Conservation (phyloP, 2,329 filamentous ascomycete species). For the Arthroderma uncinatum region DNA sequence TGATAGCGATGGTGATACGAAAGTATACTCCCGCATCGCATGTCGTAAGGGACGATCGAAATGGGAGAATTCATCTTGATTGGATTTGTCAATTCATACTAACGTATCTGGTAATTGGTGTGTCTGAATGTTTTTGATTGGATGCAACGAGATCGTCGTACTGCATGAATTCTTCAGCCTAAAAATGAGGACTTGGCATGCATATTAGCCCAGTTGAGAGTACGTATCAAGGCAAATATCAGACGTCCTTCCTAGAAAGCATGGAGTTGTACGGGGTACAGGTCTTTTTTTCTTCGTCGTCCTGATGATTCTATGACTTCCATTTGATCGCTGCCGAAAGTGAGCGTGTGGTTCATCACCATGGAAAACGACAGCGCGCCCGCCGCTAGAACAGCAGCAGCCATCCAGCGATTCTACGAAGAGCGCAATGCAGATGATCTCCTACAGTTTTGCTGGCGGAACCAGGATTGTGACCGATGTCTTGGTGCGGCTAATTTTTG, state of each 20-base stretch:
- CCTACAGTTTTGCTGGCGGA: conserved; percentile 27
- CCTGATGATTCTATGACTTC: neutral
- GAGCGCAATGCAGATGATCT: conserved; percentile 14
- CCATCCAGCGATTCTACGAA: conserved; percentile 15
- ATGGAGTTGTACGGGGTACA: neutral
- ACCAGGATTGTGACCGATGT: conserved; percentile 28
- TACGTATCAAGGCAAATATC: neutral
- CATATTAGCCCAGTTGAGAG: neutral
- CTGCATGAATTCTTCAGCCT: neutral
- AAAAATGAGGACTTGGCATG: neutral
- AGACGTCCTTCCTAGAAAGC: too few species aligned
- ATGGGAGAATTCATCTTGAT: too few species aligned
- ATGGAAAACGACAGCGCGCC: neutral
- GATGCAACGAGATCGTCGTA: too few species aligned
- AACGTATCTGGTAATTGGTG: too few species aligned
- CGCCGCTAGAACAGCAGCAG: neutral
- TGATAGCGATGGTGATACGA: too few species aligned
- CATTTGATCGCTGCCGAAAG: neutral
- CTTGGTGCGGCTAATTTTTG: conserved; percentile 24
- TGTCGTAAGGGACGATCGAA: too few species aligned
- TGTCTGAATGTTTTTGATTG: too few species aligned
- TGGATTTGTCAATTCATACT: too few species aligned
- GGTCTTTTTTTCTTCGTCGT: neutral
- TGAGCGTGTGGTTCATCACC: neutral
- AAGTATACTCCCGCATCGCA: too few species aligned